Evolutionary conservation across 2,329 filamentous ascomycete species (phyloP).

Genomic region (Rutstroemia sp.): DNA sequence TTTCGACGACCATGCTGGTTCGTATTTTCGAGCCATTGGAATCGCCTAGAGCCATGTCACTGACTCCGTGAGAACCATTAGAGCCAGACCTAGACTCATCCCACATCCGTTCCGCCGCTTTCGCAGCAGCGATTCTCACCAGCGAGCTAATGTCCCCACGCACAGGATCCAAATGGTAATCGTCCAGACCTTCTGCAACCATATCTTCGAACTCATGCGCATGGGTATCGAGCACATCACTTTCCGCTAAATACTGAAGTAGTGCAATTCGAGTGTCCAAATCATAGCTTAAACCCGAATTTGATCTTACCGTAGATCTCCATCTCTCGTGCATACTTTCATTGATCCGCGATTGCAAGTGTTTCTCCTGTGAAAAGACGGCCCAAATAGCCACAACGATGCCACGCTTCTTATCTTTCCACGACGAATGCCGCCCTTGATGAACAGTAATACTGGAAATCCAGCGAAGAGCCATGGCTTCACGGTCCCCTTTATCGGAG

Average conservation of each 20-base stretch:
- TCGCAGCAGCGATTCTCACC: conserved; percentile 72
- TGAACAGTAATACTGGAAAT: conserved; percentile 34
- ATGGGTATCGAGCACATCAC: conserved; percentile 29
- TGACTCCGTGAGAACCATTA: no score
- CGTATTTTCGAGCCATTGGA: no score
- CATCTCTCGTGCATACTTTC: conserved; percentile 45
- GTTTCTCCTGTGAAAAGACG: conserved; percentile 4
- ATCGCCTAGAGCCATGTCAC: no score
- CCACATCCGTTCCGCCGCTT: conserved; percentile 46
- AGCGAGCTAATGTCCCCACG: conserved; percentile 86
- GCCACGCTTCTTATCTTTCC: conserved; percentile 30
- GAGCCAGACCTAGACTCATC: neutral
- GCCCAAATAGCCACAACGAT: conserved; percentile 43
- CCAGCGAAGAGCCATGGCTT: conserved; percentile 39
- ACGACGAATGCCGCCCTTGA: conserved; percentile 16
- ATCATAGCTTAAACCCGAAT: conserved; percentile 28
- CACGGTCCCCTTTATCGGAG: conserved; percentile 32
- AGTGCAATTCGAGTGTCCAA: conserved; percentile 49
- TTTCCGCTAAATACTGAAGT: conserved; percentile 45
- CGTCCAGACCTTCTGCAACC: conserved; percentile 59
- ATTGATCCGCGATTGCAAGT: conserved; percentile 25
- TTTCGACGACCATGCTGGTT: neutral
- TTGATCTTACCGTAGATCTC: conserved; percentile 29
- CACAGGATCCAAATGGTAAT: conserved; percentile 80
- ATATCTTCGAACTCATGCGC: conserved; percentile 15